These are phyloP conservation scores for Candida taoyuanica DNA, from an alignment of 805 yeast species.

Conservation along the genomic window DNA sequence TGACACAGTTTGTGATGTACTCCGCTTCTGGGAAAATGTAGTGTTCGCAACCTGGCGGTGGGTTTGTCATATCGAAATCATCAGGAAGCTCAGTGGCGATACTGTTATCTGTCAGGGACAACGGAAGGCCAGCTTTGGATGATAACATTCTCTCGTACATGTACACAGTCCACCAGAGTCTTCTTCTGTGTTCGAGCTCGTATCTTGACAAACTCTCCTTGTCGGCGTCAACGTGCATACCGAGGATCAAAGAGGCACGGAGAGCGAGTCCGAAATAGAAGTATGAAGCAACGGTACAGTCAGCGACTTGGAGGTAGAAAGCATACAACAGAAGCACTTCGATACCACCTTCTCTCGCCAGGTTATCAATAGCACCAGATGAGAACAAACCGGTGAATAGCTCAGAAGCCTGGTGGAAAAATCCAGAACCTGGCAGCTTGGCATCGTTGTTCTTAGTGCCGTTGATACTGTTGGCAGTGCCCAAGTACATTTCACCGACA, in stretches of 20 bases:
- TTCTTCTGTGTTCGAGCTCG: constrained; percentile 78
- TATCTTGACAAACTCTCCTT: constrained; percentile 57
- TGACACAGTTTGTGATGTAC: constrained; percentile 69
- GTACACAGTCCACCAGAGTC: constrained; percentile 85
- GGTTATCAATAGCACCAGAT: constrained; percentile 73
- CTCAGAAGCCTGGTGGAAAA: constrained; percentile 76
- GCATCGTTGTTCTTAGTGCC: constrained; percentile 36
- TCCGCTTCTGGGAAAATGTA: constrained; percentile 79
- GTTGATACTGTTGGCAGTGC: constrained; percentile 63
- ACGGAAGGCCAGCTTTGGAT: constrained; percentile 76
- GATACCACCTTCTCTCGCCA: constrained; percentile 74
- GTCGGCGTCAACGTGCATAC: constrained; percentile 81
- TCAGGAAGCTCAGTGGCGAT: constrained; percentile 73
- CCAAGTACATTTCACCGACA: constrained; percentile 77
- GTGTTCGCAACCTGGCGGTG: constrained; percentile 55
- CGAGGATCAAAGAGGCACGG: constrained; percentile 65
- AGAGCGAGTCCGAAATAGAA: constrained; percentile 76
- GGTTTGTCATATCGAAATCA: constrained; percentile 61
- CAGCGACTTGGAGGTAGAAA: constrained; percentile 77
- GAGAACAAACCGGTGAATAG: constrained; percentile 72
- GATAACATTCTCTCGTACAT: constrained; percentile 80
- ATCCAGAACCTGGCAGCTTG: constrained; percentile 73
- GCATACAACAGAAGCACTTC: constrained; percentile 74
- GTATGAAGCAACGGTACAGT: constrained; percentile 76
- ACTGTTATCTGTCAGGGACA: constrained; percentile 76